These are phyloP conservation scores for Nephelium lappaceum DNA, from an alignment of 345 rosid species.

Conservation along the genomic window DNA sequence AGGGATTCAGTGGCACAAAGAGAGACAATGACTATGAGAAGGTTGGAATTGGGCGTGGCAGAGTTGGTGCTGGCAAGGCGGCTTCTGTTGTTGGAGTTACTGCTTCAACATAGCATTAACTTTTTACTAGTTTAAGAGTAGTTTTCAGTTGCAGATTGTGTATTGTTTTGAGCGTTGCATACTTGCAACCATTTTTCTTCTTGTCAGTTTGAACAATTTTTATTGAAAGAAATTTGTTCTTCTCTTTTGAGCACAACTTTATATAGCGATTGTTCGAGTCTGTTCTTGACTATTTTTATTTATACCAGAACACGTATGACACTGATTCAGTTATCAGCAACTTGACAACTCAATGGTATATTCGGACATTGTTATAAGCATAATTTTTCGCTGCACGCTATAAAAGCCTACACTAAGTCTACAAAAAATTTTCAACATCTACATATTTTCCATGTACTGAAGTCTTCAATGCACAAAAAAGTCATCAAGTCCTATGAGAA, in stretches of 20 bases:
- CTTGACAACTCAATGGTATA: too few relatives aligned
- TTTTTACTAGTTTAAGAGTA: neutral
- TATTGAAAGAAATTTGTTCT: constrained; percentile 1
- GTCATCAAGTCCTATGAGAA: too few relatives aligned
- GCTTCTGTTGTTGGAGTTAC: constrained; percentile 29
- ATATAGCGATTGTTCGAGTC: too few relatives aligned
- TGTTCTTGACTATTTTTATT: too few relatives aligned
- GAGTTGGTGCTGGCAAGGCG: constrained; percentile 28
- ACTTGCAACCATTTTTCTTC: constrained; percentile 36
- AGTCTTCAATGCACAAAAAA: too few relatives aligned
- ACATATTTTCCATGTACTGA: too few relatives aligned
- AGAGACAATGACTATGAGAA: constrained; percentile 26
- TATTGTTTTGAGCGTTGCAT: constrained; percentile 32
- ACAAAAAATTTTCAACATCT: too few relatives aligned
- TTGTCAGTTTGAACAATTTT: constrained; percentile 1
- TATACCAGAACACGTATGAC: too few relatives aligned
- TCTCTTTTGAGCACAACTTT: neutral
- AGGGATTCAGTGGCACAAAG: constrained; percentile 42
- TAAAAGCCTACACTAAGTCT: too few relatives aligned
- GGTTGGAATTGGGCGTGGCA: constrained; percentile 45
- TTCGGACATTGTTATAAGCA: too few relatives aligned
- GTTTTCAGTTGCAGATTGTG: constrained; percentile 6
- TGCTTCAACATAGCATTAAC: constrained; percentile 26
- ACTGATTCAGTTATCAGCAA: neutral
- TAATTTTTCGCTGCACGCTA: too few relatives aligned